Base-by-base conservation (phyloP, 768 basidiomycete species). In the Amanita rubescens region DNA sequence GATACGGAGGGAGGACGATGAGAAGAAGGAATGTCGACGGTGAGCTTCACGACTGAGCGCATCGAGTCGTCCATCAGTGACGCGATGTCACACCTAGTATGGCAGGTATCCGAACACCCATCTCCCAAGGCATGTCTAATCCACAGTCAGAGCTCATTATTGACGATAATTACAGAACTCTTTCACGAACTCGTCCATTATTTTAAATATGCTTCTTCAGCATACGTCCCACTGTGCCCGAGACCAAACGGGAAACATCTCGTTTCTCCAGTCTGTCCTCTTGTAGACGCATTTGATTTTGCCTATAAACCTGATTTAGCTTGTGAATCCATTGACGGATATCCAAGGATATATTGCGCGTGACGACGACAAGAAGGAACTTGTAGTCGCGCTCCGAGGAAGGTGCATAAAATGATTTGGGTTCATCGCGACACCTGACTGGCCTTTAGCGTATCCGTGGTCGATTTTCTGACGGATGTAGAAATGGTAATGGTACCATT, bases 191-290 rank as follows among this genome's bases (percentile, higher is more conserved):
- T 81, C 5, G 62, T 77, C 1, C 71, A 74, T 56, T 80, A 80
- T 66, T 76, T 78, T 69, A 77, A 78, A 62, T 80, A 79, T 55
- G 75, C 80, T 1, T 75, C 79, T 10, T 78, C 77, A 5, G 74
- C 76, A 3, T 80, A 80, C 54, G 63, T 57, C 30, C 45, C 64
- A 0, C 51, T 78, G 19, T 81, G 80, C 54, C 71, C 72, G 5
- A 68, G 70, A 11, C 80, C 79, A 1, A 79, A 79, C 58, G 77
- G 78, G 20, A 75, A 76, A 27, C 65, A 56, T 24, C 63, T 72
- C 0, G 66, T 72, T 6, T 63, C 65, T 27, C 65, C 75, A 27
- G 73, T 79, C 22, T 45, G 63, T 6, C 27, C 34, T 33, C 45
- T 42, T 34, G 32, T 30, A 46, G 20, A 14, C n/a, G 17, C 32